These are phyloP conservation scores for Macrophomina phaseolina DNA, from an alignment of 2,329 filamentous ascomycete species.

Conservation along the genomic window DNA sequence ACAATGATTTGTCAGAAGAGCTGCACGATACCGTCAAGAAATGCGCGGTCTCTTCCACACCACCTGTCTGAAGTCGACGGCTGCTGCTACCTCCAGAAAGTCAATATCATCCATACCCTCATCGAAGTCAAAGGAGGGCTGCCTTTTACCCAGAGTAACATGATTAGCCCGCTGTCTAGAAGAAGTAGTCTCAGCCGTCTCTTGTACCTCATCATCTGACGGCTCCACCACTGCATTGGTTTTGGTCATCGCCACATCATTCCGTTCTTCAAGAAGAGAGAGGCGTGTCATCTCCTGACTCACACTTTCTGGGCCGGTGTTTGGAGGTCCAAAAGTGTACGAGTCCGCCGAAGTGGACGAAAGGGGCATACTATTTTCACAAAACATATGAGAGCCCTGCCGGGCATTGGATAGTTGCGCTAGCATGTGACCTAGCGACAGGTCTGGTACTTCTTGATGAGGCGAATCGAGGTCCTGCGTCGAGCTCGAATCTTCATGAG, in stretches of 20 bases:
- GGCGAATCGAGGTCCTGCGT: neutral
- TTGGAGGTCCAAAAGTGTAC: neutral
- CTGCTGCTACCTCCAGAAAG: neutral
- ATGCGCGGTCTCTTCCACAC: slow-evolving; percentile 3
- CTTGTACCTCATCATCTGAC: neutral
- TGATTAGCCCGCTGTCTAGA: neutral
- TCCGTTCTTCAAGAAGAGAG: neutral
- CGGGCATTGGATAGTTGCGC: neutral
- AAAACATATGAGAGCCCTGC: neutral
- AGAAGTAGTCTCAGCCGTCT: neutral
- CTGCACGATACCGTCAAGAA: neutral
- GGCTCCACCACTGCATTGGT: neutral
- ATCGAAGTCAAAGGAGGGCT: slow-evolving; percentile 12
- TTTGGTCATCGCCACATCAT: neutral
- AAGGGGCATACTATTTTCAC: neutral
- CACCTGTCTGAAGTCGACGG: neutral
- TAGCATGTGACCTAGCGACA: neutral
- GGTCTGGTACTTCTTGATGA: neutral
- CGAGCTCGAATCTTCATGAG: neutral
- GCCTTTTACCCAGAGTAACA: neutral
- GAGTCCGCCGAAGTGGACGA: neutral
- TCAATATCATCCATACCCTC: neutral
- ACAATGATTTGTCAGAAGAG: neutral
- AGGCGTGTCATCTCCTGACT: neutral
- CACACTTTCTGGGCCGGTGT: neutral